Conservation (phyloP, 345 rosid species). For the Eucalyptus polyanthemos region DNA sequence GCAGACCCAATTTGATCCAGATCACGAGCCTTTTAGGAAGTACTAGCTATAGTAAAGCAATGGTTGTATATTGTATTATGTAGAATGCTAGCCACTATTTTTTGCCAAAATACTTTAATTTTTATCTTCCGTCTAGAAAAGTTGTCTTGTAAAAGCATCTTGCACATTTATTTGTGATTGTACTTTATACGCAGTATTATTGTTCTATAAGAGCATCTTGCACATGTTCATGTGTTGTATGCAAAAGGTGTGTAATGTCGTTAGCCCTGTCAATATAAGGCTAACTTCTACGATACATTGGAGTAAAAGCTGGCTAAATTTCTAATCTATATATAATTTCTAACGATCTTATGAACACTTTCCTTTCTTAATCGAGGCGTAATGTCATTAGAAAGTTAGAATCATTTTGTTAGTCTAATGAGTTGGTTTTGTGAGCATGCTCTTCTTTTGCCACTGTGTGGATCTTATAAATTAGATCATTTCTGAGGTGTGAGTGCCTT, state of each 20-base stretch:
- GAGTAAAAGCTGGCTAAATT: neutral
- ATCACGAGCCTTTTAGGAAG: neutral
- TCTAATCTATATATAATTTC: neutral
- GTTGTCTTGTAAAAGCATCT: neutral
- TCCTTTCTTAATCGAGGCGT: neutral
- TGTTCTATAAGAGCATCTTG: neutral
- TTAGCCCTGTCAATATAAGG: neutral
- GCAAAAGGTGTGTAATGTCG: neutral
- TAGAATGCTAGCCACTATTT: neutral
- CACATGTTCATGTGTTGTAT: neutral
- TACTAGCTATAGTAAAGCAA: neutral
- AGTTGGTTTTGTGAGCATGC: neutral
- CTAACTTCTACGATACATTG: neutral
- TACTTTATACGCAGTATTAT: neutral
- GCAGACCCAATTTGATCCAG: neutral
- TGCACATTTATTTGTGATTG: neutral
- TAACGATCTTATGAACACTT: neutral
- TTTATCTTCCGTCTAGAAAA: neutral
- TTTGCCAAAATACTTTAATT: neutral
- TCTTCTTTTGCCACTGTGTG: neutral
- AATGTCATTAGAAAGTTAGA: neutral
- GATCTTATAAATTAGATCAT: neutral
- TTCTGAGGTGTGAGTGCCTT: neutral
- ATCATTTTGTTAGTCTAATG: neutral
- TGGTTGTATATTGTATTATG: neutral